A percentile compares a stretch with the other conserved stretches of the same genome.
These are phyloP conservation scores for Chaetomidium leptoderma DNA, from an alignment of 495 filamentous ascomycete species.

Conservation along the genomic window DNA sequence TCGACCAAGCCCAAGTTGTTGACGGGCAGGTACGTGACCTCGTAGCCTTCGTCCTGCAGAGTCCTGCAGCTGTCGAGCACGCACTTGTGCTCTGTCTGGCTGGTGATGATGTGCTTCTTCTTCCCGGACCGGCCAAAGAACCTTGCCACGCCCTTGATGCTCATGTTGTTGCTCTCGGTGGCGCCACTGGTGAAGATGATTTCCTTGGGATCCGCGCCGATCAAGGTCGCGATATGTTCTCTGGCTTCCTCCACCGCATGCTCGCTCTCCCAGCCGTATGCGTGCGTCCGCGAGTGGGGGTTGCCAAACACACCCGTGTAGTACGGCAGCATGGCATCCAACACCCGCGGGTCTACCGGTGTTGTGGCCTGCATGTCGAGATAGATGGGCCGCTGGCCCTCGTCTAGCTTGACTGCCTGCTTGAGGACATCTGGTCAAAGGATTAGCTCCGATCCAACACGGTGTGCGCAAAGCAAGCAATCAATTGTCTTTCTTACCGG, in stretches of 20 bases:
- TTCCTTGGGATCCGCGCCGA: conserved; percentile 93
- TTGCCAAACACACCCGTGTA: conserved; percentile 93
- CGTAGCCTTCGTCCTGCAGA: conserved; percentile 93
- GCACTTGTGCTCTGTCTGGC: conserved; percentile 98
- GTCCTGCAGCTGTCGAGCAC: conserved; percentile 95
- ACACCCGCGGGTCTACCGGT: conserved; percentile 87
- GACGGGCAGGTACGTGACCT: conserved; percentile 93
- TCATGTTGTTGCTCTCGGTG: conserved; percentile 99
- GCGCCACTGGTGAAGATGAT: conserved; percentile 98
- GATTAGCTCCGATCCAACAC: conserved; percentile 6
- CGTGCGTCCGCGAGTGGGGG: conserved; percentile 94
- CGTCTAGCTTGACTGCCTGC: conserved; percentile 88
- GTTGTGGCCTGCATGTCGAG: conserved; percentile 99
- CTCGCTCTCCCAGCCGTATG: conserved; percentile 98
- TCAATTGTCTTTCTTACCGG: conserved; percentile 56
- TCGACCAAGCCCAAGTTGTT: conserved; percentile 76
- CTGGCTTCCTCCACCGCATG: conserved; percentile 85
- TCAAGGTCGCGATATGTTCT: conserved; percentile 74
- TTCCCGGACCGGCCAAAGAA: conserved; percentile 90
- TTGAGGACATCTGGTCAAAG: conserved; percentile 65
- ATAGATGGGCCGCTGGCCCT: conserved; percentile 91
- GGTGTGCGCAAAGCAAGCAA: background rate
- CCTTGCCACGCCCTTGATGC: conserved; percentile 92
- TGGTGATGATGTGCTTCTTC: conserved; percentile 98
- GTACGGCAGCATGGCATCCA: conserved; percentile 95